A percentile compares a stretch with the other conserved stretches of the same genome.
These are phyloP conservation scores for Suillus hirtellus DNA, from an alignment of 768 basidiomycete genomes.

Conservation along the genomic window DNA sequence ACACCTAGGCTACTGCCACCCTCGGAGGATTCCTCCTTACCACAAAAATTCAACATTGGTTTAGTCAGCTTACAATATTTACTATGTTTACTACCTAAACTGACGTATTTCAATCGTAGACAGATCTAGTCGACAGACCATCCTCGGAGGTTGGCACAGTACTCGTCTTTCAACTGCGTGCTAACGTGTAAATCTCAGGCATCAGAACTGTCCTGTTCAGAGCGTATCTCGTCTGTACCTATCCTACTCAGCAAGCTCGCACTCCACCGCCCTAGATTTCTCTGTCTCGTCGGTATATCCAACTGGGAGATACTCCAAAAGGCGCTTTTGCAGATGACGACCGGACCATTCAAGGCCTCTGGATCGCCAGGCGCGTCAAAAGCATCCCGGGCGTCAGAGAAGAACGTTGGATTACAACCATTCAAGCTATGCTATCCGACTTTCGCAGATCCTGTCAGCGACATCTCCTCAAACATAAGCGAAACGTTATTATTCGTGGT, in stretches of 20 bases:
- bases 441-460: slow-evolving; percentile 9
- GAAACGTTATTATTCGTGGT: slow-evolving; percentile 78
- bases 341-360: slow-evolving; percentile 13
- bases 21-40: slow-evolving; percentile 60
- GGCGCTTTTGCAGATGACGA: slow-evolving; percentile 34
- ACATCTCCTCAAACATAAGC: not conserved
- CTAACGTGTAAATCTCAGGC: slow-evolving; percentile 37
- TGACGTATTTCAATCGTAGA: slow-evolving; percentile 41
- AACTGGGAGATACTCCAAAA: slow-evolving; percentile 52
- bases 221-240: slow-evolving; percentile 57
- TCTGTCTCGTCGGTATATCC: slow-evolving; percentile 78
- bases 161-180: not conserved
- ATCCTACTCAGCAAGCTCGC: slow-evolving; percentile 59
- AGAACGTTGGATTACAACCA: slow-evolving; percentile 23
- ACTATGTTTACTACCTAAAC: not conserved
- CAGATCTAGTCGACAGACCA: slow-evolving; percentile 72
- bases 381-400: slow-evolving; percentile 12
- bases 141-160: slow-evolving; percentile 52
- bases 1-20: slow-evolving; percentile 54
- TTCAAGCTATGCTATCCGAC: slow-evolving; percentile 23
- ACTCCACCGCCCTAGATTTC: slow-evolving; percentile 56
- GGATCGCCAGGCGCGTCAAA: slow-evolving; percentile 10
- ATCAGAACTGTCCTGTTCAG: slow-evolving; percentile 51
- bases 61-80: slow-evolving; percentile 49
- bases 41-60: slow-evolving; percentile 59